phyloP scores from a whole-genome alignment of 768 basidiomycete species.

The Suillus placidus region DNA sequence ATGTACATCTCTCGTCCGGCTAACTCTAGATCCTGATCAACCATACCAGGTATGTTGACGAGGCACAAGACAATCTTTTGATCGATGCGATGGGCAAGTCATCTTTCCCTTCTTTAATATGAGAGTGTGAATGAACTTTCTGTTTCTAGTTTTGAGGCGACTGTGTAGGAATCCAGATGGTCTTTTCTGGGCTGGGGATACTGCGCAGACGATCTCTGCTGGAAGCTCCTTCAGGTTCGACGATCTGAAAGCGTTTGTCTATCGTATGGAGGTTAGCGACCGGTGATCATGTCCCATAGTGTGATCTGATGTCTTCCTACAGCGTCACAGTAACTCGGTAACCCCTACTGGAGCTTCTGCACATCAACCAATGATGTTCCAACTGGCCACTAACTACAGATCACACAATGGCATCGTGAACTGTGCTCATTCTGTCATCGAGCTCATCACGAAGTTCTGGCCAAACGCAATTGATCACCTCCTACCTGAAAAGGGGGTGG shows the following conservation, averaged over 20 bases:
- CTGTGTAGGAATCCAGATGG: constrained; percentile 68
- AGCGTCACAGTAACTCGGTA: constrained; percentile 25
- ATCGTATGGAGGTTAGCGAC: constrained; percentile 55
- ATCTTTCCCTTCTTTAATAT: neutral
- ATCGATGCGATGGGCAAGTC: constrained; percentile 60
- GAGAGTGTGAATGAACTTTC: neutral
- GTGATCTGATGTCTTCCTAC: neutral
- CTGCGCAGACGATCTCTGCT: constrained; percentile 74
- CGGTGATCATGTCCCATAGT: neutral
- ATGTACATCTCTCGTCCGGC: constrained; percentile 20
- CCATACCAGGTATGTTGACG: constrained; percentile 64
- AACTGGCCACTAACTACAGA: constrained; percentile 65
- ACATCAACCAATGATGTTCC: constrained; percentile 46
- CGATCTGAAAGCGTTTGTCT: constrained; percentile 69
- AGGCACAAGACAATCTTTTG: constrained; percentile 72
- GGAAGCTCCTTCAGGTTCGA: constrained; percentile 75
- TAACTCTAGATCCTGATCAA: neutral
- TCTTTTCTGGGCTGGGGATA: constrained; percentile 82
- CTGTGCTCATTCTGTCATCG: constrained; percentile 65
- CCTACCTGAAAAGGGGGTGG: constrained; percentile 54
- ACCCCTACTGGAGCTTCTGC: constrained; percentile 17
- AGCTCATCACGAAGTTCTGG: constrained; percentile 65
- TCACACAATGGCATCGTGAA: constrained; percentile 74
- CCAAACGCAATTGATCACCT: constrained; percentile 64
- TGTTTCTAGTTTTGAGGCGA: constrained; percentile 54